phyloP scores from a whole-genome alignment of 78 protist species.

The Acrasis kona region DNA sequence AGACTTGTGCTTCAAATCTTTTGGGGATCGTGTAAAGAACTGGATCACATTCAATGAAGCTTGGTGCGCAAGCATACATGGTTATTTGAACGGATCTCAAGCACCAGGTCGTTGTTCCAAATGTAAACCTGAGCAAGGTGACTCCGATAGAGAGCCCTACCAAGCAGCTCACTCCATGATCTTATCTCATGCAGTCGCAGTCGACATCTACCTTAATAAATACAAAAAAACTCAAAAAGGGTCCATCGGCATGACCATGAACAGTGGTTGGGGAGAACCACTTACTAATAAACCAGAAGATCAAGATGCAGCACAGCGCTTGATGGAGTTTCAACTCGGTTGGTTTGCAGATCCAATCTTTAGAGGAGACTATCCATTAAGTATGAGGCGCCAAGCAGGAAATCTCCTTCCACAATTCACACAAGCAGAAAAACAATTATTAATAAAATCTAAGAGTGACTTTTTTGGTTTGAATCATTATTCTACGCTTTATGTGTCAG shows the following conservation, averaged over 20 bases:
- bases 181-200: not conserved
- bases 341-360: conserved; percentile 34
- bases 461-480: conserved; percentile 47
- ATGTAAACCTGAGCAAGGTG: not conserved
- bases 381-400: conserved; percentile 22
- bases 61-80: conserved; percentile 7
- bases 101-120: not conserved
- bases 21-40: conserved; percentile 38
- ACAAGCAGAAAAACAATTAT: not conserved
- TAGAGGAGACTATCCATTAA: conserved; percentile 32
- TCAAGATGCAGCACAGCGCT: conserved; percentile 33
- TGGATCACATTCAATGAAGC: conserved; percentile 63
- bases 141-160: not conserved
- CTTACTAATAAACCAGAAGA: not conserved
- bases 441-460: conserved; percentile 29
- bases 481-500: conserved; percentile 12
- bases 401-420: conserved; percentile 21
- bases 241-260: conserved; percentile 13
- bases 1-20: conserved; percentile 5
- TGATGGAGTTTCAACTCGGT: conserved; percentile 27
- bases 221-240: conserved; percentile 5
- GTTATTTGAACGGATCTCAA: conserved; percentile 3
- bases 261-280: conserved; percentile 18
- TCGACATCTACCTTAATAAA: not conserved
- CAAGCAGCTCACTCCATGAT: not conserved